phyloP scores from a whole-genome alignment of 164 flowering plant genomes.

The Amborella trichopoda region DNA sequence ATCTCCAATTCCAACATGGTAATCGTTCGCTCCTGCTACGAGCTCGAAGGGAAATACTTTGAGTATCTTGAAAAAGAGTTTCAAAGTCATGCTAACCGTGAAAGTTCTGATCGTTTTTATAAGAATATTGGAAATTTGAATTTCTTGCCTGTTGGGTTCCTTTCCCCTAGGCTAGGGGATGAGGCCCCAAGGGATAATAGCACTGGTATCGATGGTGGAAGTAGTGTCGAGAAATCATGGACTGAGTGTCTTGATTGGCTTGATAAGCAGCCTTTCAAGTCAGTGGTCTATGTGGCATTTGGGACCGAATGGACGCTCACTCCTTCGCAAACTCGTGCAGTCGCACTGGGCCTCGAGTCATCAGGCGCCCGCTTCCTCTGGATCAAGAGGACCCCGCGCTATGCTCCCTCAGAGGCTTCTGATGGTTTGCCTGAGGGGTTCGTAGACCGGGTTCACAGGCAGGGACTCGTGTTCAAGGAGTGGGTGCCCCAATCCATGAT shows the following conservation, averaged over 20 bases:
- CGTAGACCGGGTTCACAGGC: slow-evolving; percentile 7
- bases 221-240: slow-evolving; percentile 25
- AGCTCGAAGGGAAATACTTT: slow-evolving; percentile 23
- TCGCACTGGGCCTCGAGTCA: slow-evolving; percentile 24
- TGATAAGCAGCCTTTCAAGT: slow-evolving; percentile 7
- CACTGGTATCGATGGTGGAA: too few relatives aligned
- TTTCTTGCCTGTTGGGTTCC: too few relatives aligned
- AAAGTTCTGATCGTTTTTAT: too few relatives aligned
- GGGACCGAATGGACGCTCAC: slow-evolving; percentile 30
- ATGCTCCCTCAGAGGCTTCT: neutral
- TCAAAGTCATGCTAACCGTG: slow-evolving; percentile 9
- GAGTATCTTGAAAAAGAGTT: slow-evolving; percentile 9
- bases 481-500: slow-evolving; percentile 26
- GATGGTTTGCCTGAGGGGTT: slow-evolving; percentile 20
- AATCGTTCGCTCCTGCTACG: slow-evolving; percentile 16
- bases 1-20: slow-evolving; percentile 5
- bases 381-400: slow-evolving; percentile 15
- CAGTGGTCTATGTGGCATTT: slow-evolving; percentile 24
- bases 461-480: slow-evolving; percentile 16
- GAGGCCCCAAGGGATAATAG: slow-evolving; percentile 13
- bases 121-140: too few relatives aligned
- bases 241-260: slow-evolving; percentile 18
- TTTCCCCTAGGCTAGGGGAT: slow-evolving; percentile 1
- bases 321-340: slow-evolving; percentile 18
- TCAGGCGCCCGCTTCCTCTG: slow-evolving; percentile 21